Evolutionary conservation across 306 rosid genomes (phyloP), one percentile per base, ranked within the genome.

Genomic region (Lathyrus oleraceus): DNA sequence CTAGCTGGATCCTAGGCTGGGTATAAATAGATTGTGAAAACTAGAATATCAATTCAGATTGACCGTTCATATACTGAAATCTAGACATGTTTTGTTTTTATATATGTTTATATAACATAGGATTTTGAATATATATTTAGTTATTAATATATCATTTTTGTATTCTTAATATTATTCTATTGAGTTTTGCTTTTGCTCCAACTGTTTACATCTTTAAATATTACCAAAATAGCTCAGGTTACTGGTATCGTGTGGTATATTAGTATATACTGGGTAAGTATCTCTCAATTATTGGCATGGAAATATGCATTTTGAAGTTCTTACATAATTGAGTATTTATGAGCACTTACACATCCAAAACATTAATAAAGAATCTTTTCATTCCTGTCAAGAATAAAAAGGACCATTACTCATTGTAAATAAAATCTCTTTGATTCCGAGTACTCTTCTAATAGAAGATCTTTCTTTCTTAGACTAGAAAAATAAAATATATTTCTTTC

Each of bases 51-150:
- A 63, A n/a, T 71, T 75, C 76, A 56, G 67, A 61, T 67, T 52
- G 70, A 53, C 35, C 12, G 65, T 60, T 40, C 59, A 36, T 36
- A 47, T 78, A 60, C 61, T 61, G 64, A 53, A 65, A 57, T 53
- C 17, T 65, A 28, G 78, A 82, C 73, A 32, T 70, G 65, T 12
- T 70, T 58, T 70, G 49, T 6, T 70, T 59, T 78, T 67, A 44
- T 51, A 38, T 25, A 45, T 66, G 36, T 64, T 70, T 57, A 71
- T 47, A 6, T 73, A 65, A 59, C 67, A 69, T 40, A 61, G 40
- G 28, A 6, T 48, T 48, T 59, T 43, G 32, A 23, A 32, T 60
- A 56, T 28, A 17, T 57, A 30, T 42, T 9, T 35, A 36, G 15
- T 17, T 36, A 15, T 44, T 11, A 15, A 4, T 8, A 1, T 23